Base-by-base conservation (phyloP, 106 monocot species). In the Amphibolis antarctica region DNA sequence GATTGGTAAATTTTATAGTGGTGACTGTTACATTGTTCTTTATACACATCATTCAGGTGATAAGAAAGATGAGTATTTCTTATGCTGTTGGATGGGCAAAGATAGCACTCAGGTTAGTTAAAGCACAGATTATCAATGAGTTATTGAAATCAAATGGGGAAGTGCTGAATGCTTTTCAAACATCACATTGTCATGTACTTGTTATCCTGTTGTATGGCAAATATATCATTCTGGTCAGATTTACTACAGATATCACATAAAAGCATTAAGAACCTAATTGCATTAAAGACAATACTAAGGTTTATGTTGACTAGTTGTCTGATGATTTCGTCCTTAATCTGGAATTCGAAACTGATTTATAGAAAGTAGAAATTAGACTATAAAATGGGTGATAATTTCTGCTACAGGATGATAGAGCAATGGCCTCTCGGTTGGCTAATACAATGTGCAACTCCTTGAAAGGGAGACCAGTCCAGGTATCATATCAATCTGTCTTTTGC, bases 21-120 rank as follows among this genome's bases (percentile, higher is more conserved):
- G 96, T 42, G 96, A 98, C 66, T 98, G 90, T 53, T 98, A 87
- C 71, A 85, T 98, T 72, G 72, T 98, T 46, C 82, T 96, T 29
- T 90, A 90, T 68, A 85, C 86, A 56, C 87, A 90, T 63, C 81
- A 86, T 80, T 78, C 86, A 59, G 78, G 78, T 66, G 90, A 90
- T 10, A 98, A 77, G 80, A 98, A 81, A 75, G 93, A 93, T 29
- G 96, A 98, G n/a, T 86, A 86, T 59, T 90, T 83, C 76, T 78
- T 90, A 56, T 73, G 69, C n/a, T 80, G 75, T 68, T 98, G 96
- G 96, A 80, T 98, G 46, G 96, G 96, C 18, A 84, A 87, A 59
- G 76, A 98, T 59, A 87, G 90, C 45, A 70, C 73, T n/a, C 73
- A 82, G 90, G 96, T 98, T n/a, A 66, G 46, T 55, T 55, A n/a